phyloP scores from a whole-genome alignment of 306 rosid species.

The Malus fusca region DNA sequence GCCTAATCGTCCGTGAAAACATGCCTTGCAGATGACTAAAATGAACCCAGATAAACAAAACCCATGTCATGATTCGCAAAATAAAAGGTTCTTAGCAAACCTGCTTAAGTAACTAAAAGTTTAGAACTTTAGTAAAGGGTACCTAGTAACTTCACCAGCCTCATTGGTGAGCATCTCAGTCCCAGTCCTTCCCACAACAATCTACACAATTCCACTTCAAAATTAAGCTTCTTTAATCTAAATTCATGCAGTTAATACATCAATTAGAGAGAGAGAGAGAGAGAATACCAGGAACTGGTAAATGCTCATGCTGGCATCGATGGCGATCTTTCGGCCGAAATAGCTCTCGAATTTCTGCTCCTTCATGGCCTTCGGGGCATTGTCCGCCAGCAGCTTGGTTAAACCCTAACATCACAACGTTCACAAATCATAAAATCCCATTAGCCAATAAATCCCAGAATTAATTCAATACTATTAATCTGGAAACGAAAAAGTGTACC shows the following conservation, averaged over 20 bases:
- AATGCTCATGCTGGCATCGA: constrained; percentile 98
- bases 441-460: neutral
- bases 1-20: constrained; percentile 88
- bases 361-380: constrained; percentile 87
- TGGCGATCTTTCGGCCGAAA: constrained; percentile 89
- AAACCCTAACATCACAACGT: constrained; percentile 61
- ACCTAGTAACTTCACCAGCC: constrained; percentile 99
- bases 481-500: constrained; percentile 29
- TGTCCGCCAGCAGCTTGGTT: constrained; percentile 94
- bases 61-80: constrained; percentile 6
- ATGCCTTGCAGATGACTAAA: constrained; percentile 94
- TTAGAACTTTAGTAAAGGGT: neutral
- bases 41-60: constrained; percentile 9
- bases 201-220: constrained; percentile 40
- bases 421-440: neutral
- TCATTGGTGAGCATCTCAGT: constrained; percentile 92
- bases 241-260: neutral
- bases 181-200: constrained; percentile 95
- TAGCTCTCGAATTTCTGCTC: constrained; percentile 91
- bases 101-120: neutral
- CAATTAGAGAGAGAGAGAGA: neutral
- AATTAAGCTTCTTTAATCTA: neutral
- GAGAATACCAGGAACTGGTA: constrained; percentile 77
- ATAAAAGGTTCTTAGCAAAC: neutral
- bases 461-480: neutral